Base-by-base conservation (phyloP, 345 rosid species). In the Microcos paniculata region DNA sequence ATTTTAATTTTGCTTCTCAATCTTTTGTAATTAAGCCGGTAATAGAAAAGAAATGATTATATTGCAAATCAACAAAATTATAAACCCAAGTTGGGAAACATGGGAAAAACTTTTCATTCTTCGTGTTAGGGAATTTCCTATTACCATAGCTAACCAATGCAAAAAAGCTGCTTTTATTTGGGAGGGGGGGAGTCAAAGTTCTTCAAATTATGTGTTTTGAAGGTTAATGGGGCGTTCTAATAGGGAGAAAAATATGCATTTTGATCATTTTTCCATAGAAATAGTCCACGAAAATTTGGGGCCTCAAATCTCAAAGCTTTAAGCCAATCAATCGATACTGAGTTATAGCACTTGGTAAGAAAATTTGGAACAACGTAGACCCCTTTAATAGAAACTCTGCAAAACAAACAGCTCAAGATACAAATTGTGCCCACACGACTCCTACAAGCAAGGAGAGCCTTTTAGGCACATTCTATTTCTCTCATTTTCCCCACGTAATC, bases 361-460 rank as follows among this genome's bases (percentile, higher is more conserved):
- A 6, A 35, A 35, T 35, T 35, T 35, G 38, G 6, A 35, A 35
- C n/a, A n/a, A n/a, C n/a, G n/a, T n/a, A n/a, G n/a, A n/a, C 45
- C 45, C 45, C 45, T 12, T 8, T 0, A 0, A 7, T 42, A 7
- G 16, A 13, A 48, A 14, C 52, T 48, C 13, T 2, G 52, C 15
- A 51, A 64, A 21, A n/a, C 12, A 65, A 42, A 40, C 33, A 9
- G 49, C 30, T 9, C 38, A 26, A 46, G 53, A 48, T 0, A 49
- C 15, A 28, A 69, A 48, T 30, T 4, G 4, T 69, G 72, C 26
- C 72, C 73, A 51, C 73, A 70, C 61, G 35, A 51, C 24, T 31
- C 45, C 73, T 70, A 51, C 46, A 70, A 70, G 45, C 61, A 51
- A 70, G 73, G 61, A 31, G 46, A 51, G 57, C 13, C 61, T 43